Conservation (phyloP, 2,329 filamentous ascomycete genomes). For the Microsporum audouinii region DNA sequence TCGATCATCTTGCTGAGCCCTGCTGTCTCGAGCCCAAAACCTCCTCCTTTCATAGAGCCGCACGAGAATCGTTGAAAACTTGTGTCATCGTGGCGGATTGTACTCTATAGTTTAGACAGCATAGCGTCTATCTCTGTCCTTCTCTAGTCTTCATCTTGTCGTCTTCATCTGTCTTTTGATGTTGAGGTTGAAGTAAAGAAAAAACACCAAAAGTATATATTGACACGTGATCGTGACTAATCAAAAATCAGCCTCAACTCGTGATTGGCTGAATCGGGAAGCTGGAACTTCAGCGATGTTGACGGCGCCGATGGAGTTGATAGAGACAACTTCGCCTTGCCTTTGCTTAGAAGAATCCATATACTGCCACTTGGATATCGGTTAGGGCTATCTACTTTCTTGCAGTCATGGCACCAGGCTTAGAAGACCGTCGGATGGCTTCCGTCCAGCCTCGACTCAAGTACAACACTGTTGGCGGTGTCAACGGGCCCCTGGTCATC, state of each 20-base stretch:
- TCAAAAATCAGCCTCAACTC: neutral
- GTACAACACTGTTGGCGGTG: constrained; percentile 97
- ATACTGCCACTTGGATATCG: neutral
- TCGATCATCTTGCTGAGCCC: neutral
- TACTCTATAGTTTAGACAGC: too few species aligned
- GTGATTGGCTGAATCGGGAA: neutral
- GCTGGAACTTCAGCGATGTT: neutral
- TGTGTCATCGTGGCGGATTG: too few species aligned
- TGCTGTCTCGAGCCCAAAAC: neutral
- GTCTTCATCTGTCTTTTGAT: neutral
- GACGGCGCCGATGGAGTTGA: neutral
- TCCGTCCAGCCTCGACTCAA: constrained; percentile 60
- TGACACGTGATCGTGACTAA: neutral
- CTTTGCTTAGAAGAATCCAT: neutral
- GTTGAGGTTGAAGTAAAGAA: neutral
- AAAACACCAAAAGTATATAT: neutral
- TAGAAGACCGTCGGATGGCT: constrained; percentile 38
- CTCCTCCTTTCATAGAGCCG: neutral
- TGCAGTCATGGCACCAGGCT: constrained; percentile 30
- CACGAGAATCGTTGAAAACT: neutral
- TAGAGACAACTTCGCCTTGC: neutral
- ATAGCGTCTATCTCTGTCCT: neutral
- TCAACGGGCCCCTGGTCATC: constrained; percentile 96
- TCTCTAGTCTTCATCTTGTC: neutral
- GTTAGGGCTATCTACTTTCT: neutral